phyloP scores from a whole-genome alignment of 1,284 basidiomycete species.

The Athelia psychrophila region DNA sequence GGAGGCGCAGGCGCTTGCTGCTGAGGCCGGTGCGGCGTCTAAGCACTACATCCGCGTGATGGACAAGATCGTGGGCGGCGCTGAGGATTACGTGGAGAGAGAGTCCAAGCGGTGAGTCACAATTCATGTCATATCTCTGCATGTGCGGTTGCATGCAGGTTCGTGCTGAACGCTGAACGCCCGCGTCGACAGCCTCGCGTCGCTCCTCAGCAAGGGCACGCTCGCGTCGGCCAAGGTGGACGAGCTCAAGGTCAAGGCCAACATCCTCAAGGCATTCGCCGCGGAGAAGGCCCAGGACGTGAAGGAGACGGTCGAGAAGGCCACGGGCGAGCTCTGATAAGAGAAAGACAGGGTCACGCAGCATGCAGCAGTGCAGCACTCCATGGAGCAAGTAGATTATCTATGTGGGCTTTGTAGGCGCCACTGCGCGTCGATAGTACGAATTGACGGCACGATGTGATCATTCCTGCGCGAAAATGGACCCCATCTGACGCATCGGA shows the following conservation, averaged over 20 bases:
- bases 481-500: no score
- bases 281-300: constrained; percentile 45
- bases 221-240: constrained; percentile 82
- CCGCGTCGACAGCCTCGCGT: constrained; percentile 45
- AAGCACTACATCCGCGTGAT: constrained; percentile 89
- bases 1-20: constrained; percentile 53
- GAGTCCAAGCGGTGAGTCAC: constrained; percentile 88
- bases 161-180: no score
- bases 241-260: constrained; percentile 91
- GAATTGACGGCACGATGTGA: no score
- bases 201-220: constrained; percentile 73
- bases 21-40: constrained; percentile 48
- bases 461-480: no score
- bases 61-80: constrained; percentile 79
- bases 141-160: background rate
- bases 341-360: background rate
- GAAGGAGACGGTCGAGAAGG: constrained; percentile 39
- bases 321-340: constrained; percentile 34
- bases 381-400: background rate
- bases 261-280: constrained; percentile 79
- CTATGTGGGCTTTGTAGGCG: background rate
- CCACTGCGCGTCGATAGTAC: background rate
- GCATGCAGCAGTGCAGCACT: background rate
- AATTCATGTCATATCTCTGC: no score
- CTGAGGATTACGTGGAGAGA: constrained; percentile 81